Evolutionary conservation across 2,329 filamentous ascomycete species (phyloP).

Genomic region (Gaeumannomyces sp.): DNA sequence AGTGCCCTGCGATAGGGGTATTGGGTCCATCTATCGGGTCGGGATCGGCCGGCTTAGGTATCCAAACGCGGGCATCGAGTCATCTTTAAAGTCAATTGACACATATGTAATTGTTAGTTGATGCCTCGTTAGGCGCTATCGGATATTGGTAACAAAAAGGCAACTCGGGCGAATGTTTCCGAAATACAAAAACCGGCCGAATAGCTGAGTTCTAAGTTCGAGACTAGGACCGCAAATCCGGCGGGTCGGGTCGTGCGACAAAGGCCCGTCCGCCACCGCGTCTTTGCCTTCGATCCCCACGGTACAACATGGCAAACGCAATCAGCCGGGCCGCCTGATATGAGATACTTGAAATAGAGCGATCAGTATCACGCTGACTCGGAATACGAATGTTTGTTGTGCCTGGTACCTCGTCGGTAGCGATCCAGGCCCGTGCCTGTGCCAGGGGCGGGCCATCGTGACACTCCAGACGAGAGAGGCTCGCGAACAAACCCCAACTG

Average conservation of each 20-base stretch:
- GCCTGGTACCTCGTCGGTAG: neutral
- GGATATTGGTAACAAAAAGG: neutral
- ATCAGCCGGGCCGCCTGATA: neutral
- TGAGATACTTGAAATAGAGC: neutral
- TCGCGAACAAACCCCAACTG: neutral
- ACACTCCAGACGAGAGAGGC: neutral
- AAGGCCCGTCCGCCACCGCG: too few relatives aligned
- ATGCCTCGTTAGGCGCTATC: too few relatives aligned
- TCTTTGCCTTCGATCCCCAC: neutral
- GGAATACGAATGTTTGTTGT: neutral
- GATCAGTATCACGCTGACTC: neutral
- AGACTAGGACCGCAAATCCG: slow-evolving; percentile 16
- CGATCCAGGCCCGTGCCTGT: neutral
- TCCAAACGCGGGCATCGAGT: too few relatives aligned
- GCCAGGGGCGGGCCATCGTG: neutral
- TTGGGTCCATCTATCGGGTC: too few relatives aligned
- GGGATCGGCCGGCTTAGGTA: too few relatives aligned
- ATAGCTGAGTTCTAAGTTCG: slow-evolving; percentile 2
- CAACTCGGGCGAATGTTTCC: slow-evolving; percentile 5
- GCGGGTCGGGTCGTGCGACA: slow-evolving; percentile 17
- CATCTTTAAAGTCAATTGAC: too few relatives aligned
- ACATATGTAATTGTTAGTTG: too few relatives aligned
- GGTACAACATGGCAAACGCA: neutral
- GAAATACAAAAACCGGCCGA: slow-evolving; percentile 8
- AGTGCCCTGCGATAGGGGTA: too few relatives aligned